Percentiles rank a stretch among this genome's conserved stretches.
These are phyloP conservation scores for Lablab purpureus DNA, from an alignment of 306 rosid species.

Conservation along the genomic window DNA sequence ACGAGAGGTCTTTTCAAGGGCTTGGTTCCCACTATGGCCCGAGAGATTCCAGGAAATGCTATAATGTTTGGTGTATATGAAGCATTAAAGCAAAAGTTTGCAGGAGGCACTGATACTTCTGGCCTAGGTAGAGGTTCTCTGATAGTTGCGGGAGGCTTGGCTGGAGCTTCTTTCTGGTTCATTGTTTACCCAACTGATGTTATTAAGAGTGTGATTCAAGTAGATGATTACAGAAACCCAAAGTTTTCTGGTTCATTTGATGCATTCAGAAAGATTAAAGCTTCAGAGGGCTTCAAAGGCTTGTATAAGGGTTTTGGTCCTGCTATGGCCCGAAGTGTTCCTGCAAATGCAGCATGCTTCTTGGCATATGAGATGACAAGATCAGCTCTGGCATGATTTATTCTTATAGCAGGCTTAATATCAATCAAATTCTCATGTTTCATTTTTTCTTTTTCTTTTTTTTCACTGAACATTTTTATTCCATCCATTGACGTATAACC, in stretches of 20 bases:
- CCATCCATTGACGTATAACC: background rate
- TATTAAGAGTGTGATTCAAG: constrained; percentile 88
- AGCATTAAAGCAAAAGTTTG: constrained; percentile 72
- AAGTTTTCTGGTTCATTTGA: constrained; percentile 73
- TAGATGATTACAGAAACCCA: constrained; percentile 84
- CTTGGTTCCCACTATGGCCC: constrained; percentile 84
- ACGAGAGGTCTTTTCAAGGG: constrained; percentile 87
- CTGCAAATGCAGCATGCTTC: constrained; percentile 93
- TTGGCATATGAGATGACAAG: constrained; percentile 91
- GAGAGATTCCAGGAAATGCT: constrained; percentile 96
- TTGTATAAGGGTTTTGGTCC: constrained; percentile 89
- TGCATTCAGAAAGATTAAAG: constrained; percentile 70
- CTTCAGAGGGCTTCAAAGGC: constrained; percentile 77
- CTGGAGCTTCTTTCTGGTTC: constrained; percentile 85
- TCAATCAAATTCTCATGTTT: constrained; percentile 14
- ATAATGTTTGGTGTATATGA: constrained; percentile 92
- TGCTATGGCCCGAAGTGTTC: constrained; percentile 82
- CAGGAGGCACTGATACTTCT: constrained; percentile 89
- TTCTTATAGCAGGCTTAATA: constrained; percentile 40
- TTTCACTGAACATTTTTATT: background rate
- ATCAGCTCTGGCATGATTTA: constrained; percentile 74
- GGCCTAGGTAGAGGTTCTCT: constrained; percentile 83
- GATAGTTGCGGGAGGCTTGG: constrained; percentile 89
- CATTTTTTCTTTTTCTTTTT: background rate
- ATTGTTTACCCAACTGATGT: constrained; percentile 92